A percentile compares a stretch with the other conserved stretches of the same genome.
Evolutionary conservation across 2,329 filamentous ascomycete genomes (phyloP).

Genomic region (Ceratocystis albifundus): DNA sequence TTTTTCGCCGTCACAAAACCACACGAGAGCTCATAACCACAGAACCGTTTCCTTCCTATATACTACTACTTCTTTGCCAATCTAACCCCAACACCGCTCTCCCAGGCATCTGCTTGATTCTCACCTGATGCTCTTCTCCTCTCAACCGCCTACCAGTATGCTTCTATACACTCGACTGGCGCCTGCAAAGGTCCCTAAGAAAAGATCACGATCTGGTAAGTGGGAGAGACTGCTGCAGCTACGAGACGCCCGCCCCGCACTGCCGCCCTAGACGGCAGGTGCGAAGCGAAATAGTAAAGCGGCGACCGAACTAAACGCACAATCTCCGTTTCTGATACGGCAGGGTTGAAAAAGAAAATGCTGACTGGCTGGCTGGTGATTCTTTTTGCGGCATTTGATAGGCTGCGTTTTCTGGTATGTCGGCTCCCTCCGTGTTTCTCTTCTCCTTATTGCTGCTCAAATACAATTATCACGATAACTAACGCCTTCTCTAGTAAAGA

Average conservation of each 20-base stretch:
- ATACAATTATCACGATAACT: neutral
- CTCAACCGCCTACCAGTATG: slow-evolving; percentile 32
- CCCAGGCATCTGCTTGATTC: neutral
- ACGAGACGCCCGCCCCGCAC: slow-evolving; percentile 1
- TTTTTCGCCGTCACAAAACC: neutral
- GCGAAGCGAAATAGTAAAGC: neutral
- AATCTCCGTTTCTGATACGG: neutral
- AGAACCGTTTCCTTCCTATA: neutral
- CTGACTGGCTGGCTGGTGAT: neutral
- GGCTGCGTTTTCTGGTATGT: slow-evolving; percentile 22
- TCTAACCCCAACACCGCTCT: neutral
- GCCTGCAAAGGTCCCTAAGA: slow-evolving; percentile 47
- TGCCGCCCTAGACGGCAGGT: neutral
- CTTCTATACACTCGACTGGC: slow-evolving; percentile 48
- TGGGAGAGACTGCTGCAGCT: slow-evolving; percentile 23
- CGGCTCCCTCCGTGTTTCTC: neutral
- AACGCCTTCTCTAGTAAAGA: slow-evolving; percentile 20
- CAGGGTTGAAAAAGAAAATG: neutral
- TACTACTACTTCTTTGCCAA: neutral
- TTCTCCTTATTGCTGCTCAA: neutral
- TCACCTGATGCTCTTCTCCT: slow-evolving; percentile 3
- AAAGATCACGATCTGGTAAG: slow-evolving; percentile 48
- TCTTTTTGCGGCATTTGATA: slow-evolving; percentile 3
- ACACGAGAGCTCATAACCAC: neutral
- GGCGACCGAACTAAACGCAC: neutral